Base-by-base conservation (phyloP, 768 basidiomycete species). In the Fistulinella prunicolor region DNA sequence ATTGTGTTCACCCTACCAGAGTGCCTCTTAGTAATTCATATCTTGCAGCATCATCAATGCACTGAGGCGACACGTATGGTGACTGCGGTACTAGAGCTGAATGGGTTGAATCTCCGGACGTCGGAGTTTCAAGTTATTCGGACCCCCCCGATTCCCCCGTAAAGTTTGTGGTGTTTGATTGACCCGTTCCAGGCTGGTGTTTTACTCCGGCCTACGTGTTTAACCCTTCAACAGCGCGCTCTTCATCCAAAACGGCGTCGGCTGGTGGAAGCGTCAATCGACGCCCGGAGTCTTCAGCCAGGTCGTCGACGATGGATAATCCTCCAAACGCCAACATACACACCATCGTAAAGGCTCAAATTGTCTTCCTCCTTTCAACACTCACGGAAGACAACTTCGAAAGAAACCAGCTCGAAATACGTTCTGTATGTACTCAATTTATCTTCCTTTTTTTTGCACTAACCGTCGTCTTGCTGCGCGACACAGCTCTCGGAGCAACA, bases 321-420 rank as follows among this genome's bases (percentile, higher is more conserved):
- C 81, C 86, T 77, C 81, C 85, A 71, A 84, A 70, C 65, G 83
- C 85, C 67, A 89, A 89, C 69, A 89, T 92, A 64, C 84, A 90
- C 70, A 91, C 88, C 66, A 92, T 92, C 69, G 90, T 93, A 73
- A 90, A 89, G 72, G 89, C 94, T 51, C 94, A 99, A 77, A 94
- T 99, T 65, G 94, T 95, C 57, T 98, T 99, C 72, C 79, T 97
- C 49, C 80, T 99, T 56, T 93, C 91, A 23, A 97, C 93, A 22
- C 82, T 98, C 53, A 93, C 91, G 50, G 95, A 98, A 72, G 95
- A 98, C 61, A 94, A 93, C 71, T 99, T 92, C 66, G 90, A 91
- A 65, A 82, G 90, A 65, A 92, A 96, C 70, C 86, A 94, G 66
- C 73, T 82, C 47, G 94, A 99, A 74, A 96, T 99, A 61, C 86